A percentile compares a stretch with the other conserved stretches of the same genome.
Evolutionary conservation across 768 basidiomycete genomes (phyloP).

Genomic region (Coprinellus aureogranulatus): DNA sequence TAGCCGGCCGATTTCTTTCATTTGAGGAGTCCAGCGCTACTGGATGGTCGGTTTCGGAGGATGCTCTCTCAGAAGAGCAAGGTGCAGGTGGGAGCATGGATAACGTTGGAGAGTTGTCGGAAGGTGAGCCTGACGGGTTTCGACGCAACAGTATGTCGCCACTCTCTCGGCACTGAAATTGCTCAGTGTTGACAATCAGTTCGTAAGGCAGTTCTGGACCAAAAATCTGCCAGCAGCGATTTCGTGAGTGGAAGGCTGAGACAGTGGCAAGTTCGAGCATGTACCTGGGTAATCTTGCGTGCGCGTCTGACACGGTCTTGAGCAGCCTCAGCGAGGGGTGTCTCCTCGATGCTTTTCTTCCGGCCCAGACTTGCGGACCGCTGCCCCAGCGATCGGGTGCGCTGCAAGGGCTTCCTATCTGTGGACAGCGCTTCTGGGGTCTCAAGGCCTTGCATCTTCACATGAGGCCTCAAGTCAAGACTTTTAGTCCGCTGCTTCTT

Average conservation of each 20-base stretch:
- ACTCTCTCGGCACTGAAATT: background rate
- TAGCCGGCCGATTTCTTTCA: background rate
- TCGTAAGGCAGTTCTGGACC: constrained; percentile 47
- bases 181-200: constrained; percentile 25
- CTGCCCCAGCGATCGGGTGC: background rate
- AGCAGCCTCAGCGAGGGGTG: constrained; percentile 5
- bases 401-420: background rate
- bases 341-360: background rate
- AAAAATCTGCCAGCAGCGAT: constrained; percentile 37
- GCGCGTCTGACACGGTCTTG: constrained; percentile 45
- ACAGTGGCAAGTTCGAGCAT: background rate
- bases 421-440: background rate
- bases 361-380: background rate
- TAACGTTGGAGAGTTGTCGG: too few species aligned
- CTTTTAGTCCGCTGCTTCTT: constrained; percentile 12
- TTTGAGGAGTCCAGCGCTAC: background rate
- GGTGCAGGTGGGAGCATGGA: too few species aligned
- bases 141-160: background rate
- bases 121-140: too few species aligned
- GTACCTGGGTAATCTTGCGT: constrained; percentile 51
- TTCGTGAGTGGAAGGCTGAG: background rate
- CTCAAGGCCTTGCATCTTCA: background rate
- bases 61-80: too few species aligned
- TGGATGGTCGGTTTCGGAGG: too few species aligned
- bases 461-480: constrained; percentile 9